phyloP scores from a whole-genome alignment of 352 stramenopile species.

The Sclerospora graminicola region DNA sequence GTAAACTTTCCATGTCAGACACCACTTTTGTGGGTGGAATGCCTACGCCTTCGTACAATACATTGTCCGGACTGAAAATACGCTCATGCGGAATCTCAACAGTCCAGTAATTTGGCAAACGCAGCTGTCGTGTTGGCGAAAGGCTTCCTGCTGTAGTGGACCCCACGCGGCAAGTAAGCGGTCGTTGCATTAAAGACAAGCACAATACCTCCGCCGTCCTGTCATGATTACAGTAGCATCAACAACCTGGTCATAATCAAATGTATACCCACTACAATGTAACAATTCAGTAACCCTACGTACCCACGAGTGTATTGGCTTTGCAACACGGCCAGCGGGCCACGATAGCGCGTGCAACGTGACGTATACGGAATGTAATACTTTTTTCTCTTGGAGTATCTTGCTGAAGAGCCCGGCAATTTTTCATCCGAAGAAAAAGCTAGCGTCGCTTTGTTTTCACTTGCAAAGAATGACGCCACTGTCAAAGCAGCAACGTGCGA shows the following conservation, averaged over 20 bases:
- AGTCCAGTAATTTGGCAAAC: conserved; percentile 77
- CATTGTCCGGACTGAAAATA: conserved; percentile 52
- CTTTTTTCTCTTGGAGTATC: conserved; percentile 47
- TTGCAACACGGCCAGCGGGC: conserved; percentile 62
- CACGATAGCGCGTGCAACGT: conserved; percentile 45
- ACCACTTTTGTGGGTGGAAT: conserved; percentile 45
- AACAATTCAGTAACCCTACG: conserved; percentile 5
- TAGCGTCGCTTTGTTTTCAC: conserved; percentile 26
- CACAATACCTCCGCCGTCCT: conserved; percentile 65
- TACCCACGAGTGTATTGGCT: conserved; percentile 71
- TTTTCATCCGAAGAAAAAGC: conserved; percentile 68
- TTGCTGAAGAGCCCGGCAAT: conserved; percentile 22
- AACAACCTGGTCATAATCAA: background rate
- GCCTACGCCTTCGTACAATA: conserved; percentile 50
- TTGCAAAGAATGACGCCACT: conserved; percentile 66
- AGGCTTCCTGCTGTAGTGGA: conserved; percentile 45
- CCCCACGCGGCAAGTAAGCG: conserved; percentile 52
- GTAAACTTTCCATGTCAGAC: conserved; percentile 14
- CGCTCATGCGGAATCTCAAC: conserved; percentile 69
- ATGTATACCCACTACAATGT: conserved; percentile 57
- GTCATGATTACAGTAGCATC: background rate
- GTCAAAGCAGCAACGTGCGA: conserved; percentile 50
- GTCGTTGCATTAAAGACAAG: conserved; percentile 53
- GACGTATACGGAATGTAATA: conserved; percentile 53
- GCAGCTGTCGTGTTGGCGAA: conserved; percentile 47